Base-by-base conservation (phyloP, 208 protist genomes). In the Leishmania lainsoni region DNA sequence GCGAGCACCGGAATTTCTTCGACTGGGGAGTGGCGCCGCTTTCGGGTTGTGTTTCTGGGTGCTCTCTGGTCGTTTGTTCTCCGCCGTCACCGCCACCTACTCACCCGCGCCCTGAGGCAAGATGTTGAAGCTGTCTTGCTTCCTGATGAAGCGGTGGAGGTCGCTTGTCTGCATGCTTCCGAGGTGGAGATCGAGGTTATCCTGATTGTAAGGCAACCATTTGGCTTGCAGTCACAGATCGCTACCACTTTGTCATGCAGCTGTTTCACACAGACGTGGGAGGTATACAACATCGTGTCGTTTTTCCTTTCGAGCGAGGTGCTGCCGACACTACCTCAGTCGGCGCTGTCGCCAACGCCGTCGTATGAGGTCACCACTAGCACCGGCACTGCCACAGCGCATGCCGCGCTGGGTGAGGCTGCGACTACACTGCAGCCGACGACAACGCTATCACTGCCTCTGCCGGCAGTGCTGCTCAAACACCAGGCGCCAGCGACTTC, bases 141-240 rank as follows among this genome's bases (percentile, higher is more conserved):
- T 65, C 29, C 72, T 8, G 29, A 16, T 49, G 52, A n/a, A 1
- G n/a, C 65, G 2, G 73, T 82, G n/a, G 74, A 71, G 5, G 74
- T 80, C 42, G 58, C 35, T 49, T 82, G 78, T n/a, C 74, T 86
- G 45, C 65, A 76, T 51, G 54, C 66, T 29, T 32, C 71, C 2
- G 48, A 29, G 3, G 59, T 68, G 42, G 82, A 81, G 75, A 56
- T 86, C n/a, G 82, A 86, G 59, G 66, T 75, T 16, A 81, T 82
- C 20, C 14, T 86, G 56, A 51, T 49, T 63, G 72, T 86, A 3
- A 48, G 3, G 42, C 54, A 35, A 20, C 32, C 14, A 3, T 0
- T 39, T 5, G 17, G 5, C 0, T 35, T n/a, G 3, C 54, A 26
- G 42, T 49, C 42, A 1, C 1, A 76, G 2, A 65, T 51, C 26